Evolutionary conservation across 2,329 filamentous ascomycete species (phyloP), one percentile per base, ranked within the genome.

Genomic region (Hypoxylon sp.): DNA sequence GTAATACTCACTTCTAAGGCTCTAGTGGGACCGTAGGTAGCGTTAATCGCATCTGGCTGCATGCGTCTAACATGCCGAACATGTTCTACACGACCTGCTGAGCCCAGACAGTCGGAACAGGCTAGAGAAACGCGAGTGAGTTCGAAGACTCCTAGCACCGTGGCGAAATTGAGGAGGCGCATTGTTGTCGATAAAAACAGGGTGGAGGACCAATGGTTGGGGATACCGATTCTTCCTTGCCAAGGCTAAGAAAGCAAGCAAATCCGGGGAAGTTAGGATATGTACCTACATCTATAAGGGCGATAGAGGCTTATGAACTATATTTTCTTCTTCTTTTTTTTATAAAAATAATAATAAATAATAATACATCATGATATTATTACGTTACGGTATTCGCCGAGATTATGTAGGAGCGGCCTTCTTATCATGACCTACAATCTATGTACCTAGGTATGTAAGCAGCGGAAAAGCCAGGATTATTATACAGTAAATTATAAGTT

Each of bases 41-140:
- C 83, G 46, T 81, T 79, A 24, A 77, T 76, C 0, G 82, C 82
- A 17, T 81, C 83, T 0, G 83, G 83, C 69, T 86, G 84, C 75
- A 85, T 85, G 46, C 84, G 81, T 74, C 84, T 84, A 65, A 83
- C 83, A 63, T 83, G 79, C 9, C 84, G 82, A 62, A 85, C 82
- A 69, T 84, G 81, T 65, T 83, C 78, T 59, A 84, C 78, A 22
- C 76, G 78, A 73, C 78, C 78, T n/a, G 75, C 70, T 22, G 82
- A 81, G 1, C 81, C 82, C 58, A 81, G 83, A 74, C 83, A 85
- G 52, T 74, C 76, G 53, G 78, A 79, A 67, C 83, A 85, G 33
- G 81, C 81, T 14, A 77, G 53, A 63, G 55, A 51, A 33, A 14
- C 33, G 11, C 47, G 59, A 33, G 50, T n/a, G 31, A 67, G 22